Conservation (phyloP, 768 basidiomycete genomes). For the Suillus clintonianus region DNA sequence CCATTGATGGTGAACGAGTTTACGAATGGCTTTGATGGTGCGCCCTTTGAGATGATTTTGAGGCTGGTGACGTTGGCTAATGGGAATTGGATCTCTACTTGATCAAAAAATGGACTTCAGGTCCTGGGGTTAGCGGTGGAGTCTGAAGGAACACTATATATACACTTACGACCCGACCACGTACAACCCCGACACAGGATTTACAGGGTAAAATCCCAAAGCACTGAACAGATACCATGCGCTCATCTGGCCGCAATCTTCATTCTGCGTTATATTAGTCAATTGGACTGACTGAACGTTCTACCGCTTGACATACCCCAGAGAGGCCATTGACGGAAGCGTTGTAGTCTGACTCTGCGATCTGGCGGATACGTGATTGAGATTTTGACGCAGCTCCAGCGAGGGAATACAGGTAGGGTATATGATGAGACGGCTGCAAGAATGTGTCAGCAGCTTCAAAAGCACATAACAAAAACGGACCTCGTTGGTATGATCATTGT, state of each 20-base stretch:
- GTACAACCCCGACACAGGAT: conserved; percentile 76
- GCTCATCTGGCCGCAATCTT: conserved; percentile 91
- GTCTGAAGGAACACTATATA: background rate
- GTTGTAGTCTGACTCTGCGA: conserved; percentile 66
- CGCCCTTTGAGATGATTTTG: conserved; percentile 57
- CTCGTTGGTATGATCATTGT: conserved; percentile 85
- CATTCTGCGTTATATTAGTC: conserved; percentile 52
- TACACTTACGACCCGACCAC: conserved; percentile 67
- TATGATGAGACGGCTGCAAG: conserved; percentile 77
- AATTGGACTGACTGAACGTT: background rate
- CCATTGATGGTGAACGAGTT: conserved; percentile 62
- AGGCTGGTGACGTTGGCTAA: conserved; percentile 33
- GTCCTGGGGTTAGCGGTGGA: background rate
- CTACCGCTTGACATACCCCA: conserved; percentile 48
- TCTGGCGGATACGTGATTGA: conserved; percentile 69
- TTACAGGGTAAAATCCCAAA: conserved; percentile 84
- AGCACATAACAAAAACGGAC: conserved; percentile 30
- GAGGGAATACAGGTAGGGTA: conserved; percentile 78
- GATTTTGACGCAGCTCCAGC: conserved; percentile 71
- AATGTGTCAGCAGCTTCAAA: conserved; percentile 7
- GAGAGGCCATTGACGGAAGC: conserved; percentile 68
- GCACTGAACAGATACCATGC: conserved; percentile 86
- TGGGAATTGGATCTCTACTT: conserved; percentile 58
- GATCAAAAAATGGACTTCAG: conserved; percentile 52
- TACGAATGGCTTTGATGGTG: conserved; percentile 60